A percentile compares a stretch with the other conserved stretches of the same genome.
These are phyloP conservation scores for Mariannaea elegans DNA, from an alignment of 2,329 filamentous ascomycete genomes.

Conservation along the genomic window DNA sequence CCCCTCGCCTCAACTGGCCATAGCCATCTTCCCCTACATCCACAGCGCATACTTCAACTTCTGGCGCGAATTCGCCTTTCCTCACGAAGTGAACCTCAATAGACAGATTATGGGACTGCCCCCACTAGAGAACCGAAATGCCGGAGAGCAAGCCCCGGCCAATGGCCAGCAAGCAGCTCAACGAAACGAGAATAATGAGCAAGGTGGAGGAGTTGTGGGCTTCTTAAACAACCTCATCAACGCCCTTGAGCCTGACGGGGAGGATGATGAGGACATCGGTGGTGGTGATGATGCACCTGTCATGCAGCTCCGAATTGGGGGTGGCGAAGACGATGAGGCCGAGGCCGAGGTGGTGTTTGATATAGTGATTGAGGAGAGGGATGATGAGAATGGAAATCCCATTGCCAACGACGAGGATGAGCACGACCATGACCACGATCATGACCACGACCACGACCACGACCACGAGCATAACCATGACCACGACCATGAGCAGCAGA, in stretches of 20 bases:
- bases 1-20: slow-evolving; percentile 60
- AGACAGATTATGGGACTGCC: slow-evolving; percentile 54
- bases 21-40: slow-evolving; percentile 59
- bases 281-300: slow-evolving; percentile 26
- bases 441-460: background rate
- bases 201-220: slow-evolving; percentile 44
- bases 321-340: slow-evolving; percentile 32
- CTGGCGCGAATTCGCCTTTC: slow-evolving; percentile 56
- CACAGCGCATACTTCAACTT: slow-evolving; percentile 56
- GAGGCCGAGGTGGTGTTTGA: slow-evolving; percentile 46
- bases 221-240: slow-evolving; percentile 50
- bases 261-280: slow-evolving; percentile 35
- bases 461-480: background rate
- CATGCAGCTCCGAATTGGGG: slow-evolving; percentile 26
- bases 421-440: slow-evolving; percentile 30
- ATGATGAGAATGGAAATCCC: slow-evolving; percentile 42
- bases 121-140: slow-evolving; percentile 38
- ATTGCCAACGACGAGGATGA: slow-evolving; percentile 53
- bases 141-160: slow-evolving; percentile 17
- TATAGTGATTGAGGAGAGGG: slow-evolving; percentile 46
- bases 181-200: slow-evolving; percentile 31
- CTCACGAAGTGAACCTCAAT: slow-evolving; percentile 60
- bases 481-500: slow-evolving; percentile 33
- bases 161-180: slow-evolving; percentile 31
- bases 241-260: slow-evolving; percentile 47